phyloP scores from a whole-genome alignment of 768 basidiomycete genomes.

The Russula virescens region DNA sequence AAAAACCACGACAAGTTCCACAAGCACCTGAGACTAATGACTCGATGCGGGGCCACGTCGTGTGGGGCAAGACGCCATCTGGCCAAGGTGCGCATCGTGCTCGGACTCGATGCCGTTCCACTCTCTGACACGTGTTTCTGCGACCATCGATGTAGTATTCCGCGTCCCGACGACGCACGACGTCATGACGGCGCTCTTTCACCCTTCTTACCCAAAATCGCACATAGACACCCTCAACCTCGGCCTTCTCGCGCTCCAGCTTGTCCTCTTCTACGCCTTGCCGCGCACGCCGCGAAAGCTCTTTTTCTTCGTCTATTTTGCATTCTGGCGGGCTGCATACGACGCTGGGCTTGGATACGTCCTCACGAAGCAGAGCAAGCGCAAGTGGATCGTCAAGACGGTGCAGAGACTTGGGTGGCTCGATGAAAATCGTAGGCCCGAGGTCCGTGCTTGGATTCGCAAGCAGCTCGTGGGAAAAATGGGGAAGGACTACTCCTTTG shows the following conservation, averaged over 20 bases:
- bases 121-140: constrained; percentile 13
- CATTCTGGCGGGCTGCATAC: constrained; percentile 89
- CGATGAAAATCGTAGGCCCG: constrained; percentile 60
- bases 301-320: constrained; percentile 88
- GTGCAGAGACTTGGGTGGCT: constrained; percentile 83
- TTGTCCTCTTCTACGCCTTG: constrained; percentile 64
- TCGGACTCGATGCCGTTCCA: background rate
- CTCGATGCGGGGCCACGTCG: constrained; percentile 39
- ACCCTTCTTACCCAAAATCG: constrained; percentile 79
- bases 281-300: constrained; percentile 47
- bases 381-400: constrained; percentile 85
- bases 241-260: constrained; percentile 69
- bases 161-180: constrained; percentile 89
- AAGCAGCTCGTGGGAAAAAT: constrained; percentile 86
- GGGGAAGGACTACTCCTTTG: constrained; percentile 91
- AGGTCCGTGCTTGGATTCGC: constrained; percentile 74
- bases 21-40: background rate
- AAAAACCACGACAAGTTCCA: background rate
- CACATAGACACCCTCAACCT: constrained; percentile 85
- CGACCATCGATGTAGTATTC: constrained; percentile 56
- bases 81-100: constrained; percentile 55
- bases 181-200: constrained; percentile 77
- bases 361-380: constrained; percentile 92
- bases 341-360: constrained; percentile 93
- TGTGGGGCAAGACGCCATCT: constrained; percentile 83